A percentile compares a stretch with the other conserved stretches of the same genome.
These are phyloP conservation scores for Solanum chacoense DNA, from an alignment of 305 asterid genomes.

Conservation along the genomic window DNA sequence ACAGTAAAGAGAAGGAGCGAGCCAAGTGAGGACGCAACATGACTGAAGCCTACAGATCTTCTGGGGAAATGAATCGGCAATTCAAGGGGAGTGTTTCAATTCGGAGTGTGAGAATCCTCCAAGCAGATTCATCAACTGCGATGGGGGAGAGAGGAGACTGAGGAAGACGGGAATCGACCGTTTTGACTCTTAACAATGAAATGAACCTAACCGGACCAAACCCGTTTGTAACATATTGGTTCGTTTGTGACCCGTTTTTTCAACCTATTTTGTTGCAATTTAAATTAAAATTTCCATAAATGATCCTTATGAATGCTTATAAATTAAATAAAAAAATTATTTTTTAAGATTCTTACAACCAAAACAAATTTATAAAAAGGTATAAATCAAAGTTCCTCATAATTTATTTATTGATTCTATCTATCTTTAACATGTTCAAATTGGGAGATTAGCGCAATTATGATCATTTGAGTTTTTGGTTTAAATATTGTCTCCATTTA, in stretches of 20 bases:
- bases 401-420: too few relatives aligned
- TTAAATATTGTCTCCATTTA: background rate
- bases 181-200: background rate
- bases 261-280: background rate
- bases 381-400: too few relatives aligned
- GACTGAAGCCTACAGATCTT: constrained; percentile 5
- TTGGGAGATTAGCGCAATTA: background rate
- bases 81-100: background rate
- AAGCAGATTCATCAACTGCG: background rate
- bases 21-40: constrained; percentile 9
- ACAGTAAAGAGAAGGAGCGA: constrained; percentile 3
- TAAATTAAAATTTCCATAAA: too few relatives aligned
- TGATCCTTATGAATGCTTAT: background rate
- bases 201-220: background rate
- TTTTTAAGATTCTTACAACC: too few relatives aligned
- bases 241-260: background rate
- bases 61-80: background rate
- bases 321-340: too few relatives aligned
- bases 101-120: background rate
- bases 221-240: background rate
- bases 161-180: background rate
- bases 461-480: background rate
- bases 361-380: too few relatives aligned
- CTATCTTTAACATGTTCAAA: too few relatives aligned
- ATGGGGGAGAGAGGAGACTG: background rate